These are phyloP conservation scores for Medicago lupulina DNA, from an alignment of 306 rosid species.

Conservation along the genomic window DNA sequence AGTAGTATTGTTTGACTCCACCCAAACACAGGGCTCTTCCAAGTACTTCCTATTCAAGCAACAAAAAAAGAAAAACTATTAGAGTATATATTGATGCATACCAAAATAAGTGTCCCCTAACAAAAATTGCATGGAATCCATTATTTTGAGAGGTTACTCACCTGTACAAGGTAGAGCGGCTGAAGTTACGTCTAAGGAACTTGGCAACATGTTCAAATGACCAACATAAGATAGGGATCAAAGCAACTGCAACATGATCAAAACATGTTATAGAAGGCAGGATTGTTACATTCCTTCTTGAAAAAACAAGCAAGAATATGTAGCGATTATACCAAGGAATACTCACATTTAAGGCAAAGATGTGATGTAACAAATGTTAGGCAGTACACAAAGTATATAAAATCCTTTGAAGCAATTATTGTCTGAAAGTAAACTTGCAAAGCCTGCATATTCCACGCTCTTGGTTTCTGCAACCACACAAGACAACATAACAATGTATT, in stretches of 20 bases:
- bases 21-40: constrained; percentile 95
- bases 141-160: constrained; percentile 34
- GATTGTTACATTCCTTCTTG: constrained; percentile 7
- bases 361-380: constrained; percentile 77
- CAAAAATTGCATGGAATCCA: not conserved
- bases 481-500: constrained; percentile 35
- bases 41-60: constrained; percentile 73
- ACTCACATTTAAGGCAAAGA: constrained; percentile 85
- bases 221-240: constrained; percentile 88
- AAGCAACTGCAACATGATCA: constrained; percentile 74
- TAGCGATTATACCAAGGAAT: constrained; percentile 31
- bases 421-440: constrained; percentile 88
- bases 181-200: constrained; percentile 92
- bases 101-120: not conserved
- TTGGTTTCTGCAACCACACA: constrained; percentile 73
- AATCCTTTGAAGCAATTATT: constrained; percentile 76
- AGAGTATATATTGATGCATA: not conserved
- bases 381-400: constrained; percentile 85
- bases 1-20: constrained; percentile 83
- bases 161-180: constrained; percentile 90
- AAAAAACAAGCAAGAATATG: constrained; percentile 11
- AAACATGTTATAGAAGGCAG: constrained; percentile 36
- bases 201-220: constrained; percentile 89
- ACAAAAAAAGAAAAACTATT: constrained; percentile 9
- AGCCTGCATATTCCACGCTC: constrained; percentile 91